phyloP scores from a whole-genome alignment of 2,329 filamentous ascomycete species.

The Penicillium sp. region DNA sequence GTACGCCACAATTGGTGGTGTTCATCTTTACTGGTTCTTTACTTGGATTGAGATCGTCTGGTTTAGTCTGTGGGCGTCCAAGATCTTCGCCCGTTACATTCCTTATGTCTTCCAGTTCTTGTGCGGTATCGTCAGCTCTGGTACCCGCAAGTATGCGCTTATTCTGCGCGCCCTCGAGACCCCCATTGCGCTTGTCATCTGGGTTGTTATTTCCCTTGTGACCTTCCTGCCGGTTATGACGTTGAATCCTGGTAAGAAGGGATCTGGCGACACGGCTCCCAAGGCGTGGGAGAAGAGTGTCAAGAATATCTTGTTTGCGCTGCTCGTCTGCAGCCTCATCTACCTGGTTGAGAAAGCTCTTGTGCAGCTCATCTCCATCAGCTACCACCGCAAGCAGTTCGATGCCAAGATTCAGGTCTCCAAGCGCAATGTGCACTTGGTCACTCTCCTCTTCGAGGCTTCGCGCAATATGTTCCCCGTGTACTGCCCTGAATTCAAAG shows the following conservation, averaged over 20 bases:
- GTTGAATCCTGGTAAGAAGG: constrained; percentile 34
- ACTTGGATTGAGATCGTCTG: constrained; percentile 64
- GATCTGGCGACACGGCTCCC: constrained; percentile 29
- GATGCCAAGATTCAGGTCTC: constrained; percentile 76
- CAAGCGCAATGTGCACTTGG: constrained; percentile 77
- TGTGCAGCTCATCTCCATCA: constrained; percentile 65
- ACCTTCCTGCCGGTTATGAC: constrained; percentile 55
- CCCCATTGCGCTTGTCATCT: constrained; percentile 59
- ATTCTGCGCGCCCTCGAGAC: constrained; percentile 59
- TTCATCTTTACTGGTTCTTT: constrained; percentile 60
- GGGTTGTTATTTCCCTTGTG: constrained; percentile 58
- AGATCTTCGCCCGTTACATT: constrained; percentile 57
- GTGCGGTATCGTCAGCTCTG: constrained; percentile 62
- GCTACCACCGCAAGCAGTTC: constrained; percentile 67
- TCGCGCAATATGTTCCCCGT: constrained; percentile 85
- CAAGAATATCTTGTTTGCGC: constrained; percentile 58
- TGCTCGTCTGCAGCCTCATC: constrained; percentile 56
- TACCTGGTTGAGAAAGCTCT: constrained; percentile 58
- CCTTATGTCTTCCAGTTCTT: constrained; percentile 60
- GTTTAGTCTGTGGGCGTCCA: constrained; percentile 62
- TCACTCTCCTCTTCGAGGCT: constrained; percentile 85
- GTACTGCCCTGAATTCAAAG: constrained; percentile 84
- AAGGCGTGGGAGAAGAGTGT: constrained; percentile 54
- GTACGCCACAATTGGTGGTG: constrained; percentile 52
- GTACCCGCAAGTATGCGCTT: constrained; percentile 61